These are phyloP conservation scores for Mortierella sp. DNA, from an alignment of 371 early-diverging fungal genomes.

Conservation along the genomic window DNA sequence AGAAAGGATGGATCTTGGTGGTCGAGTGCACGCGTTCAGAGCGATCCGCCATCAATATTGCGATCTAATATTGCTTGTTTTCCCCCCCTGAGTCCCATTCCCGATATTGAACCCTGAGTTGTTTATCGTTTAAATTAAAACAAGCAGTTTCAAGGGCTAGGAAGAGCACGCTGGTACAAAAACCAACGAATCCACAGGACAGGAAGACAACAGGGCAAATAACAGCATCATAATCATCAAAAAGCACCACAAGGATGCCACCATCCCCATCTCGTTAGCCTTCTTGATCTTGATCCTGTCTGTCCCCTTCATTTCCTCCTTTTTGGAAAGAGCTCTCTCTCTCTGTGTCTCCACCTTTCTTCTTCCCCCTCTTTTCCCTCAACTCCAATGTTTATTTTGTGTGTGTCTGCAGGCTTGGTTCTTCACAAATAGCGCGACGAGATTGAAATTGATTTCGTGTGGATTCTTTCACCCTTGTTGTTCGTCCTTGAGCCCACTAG, in stretches of 20 bases:
- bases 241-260: conserved; percentile 1
- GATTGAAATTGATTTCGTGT: too few species aligned
- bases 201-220: background rate
- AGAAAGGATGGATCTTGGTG: background rate
- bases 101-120: background rate
- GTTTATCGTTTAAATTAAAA: background rate
- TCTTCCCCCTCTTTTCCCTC: background rate
- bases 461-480: background rate
- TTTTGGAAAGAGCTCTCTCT: background rate
- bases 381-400: background rate
- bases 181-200: background rate
- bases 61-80: too few species aligned
- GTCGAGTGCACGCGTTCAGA: background rate
- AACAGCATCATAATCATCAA: background rate
- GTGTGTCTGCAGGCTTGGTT: background rate
- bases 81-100: conserved; percentile 1
- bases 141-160: background rate
- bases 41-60: too few species aligned
- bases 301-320: conserved; percentile 22
- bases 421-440: background rate
- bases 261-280: conserved; percentile 2
- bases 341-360: background rate
- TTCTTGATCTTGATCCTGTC: conserved; percentile 3
- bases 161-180: background rate
- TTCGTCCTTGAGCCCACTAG: background rate